Evolutionary conservation across 257 asterid genomes (phyloP).

Genomic region (Cinchona pubescens): DNA sequence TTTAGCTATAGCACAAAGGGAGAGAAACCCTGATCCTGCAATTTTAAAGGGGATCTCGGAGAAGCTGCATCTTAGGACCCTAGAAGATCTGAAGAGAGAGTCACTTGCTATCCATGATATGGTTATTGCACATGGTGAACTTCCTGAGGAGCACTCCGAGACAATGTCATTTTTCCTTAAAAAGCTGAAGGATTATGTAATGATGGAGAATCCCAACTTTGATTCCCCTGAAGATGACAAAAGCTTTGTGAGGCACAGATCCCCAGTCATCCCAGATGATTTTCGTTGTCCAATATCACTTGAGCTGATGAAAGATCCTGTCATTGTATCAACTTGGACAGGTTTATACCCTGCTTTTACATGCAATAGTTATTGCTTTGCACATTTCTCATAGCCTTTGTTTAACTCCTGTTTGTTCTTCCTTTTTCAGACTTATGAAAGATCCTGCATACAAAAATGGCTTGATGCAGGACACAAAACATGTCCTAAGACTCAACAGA

Average conservation of each 20-base stretch:
- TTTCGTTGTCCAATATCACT: constrained; percentile 97
- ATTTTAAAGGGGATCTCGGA: constrained; percentile 77
- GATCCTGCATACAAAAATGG: constrained; percentile 94
- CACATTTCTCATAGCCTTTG: not conserved
- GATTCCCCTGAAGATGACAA: constrained; percentile 62
- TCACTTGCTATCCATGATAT: constrained; percentile 75
- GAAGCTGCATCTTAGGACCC: constrained; percentile 70
- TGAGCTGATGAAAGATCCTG: constrained; percentile 99
- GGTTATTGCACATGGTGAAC: constrained; percentile 75
- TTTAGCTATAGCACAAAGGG: constrained; percentile 75
- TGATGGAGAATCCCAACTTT: constrained; percentile 50
- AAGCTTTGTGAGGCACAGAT: constrained; percentile 60
- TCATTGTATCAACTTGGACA: constrained; percentile 97
- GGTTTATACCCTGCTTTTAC: constrained; percentile 40
- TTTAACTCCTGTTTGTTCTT: constrained; percentile 5
- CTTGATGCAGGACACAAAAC: constrained; percentile 94
- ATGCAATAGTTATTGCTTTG: constrained; percentile 11
- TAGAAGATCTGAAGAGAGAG: constrained; percentile 68
- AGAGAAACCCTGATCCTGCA: constrained; percentile 60
- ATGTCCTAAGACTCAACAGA: constrained; percentile 96
- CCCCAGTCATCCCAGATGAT: constrained; percentile 93
- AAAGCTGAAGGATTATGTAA: constrained; percentile 68
- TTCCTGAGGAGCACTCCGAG: constrained; percentile 73
- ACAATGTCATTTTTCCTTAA: constrained; percentile 66
- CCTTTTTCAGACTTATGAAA: constrained; percentile 75